These are phyloP conservation scores for Emergomyces orientalis DNA, from an alignment of 2,329 filamentous ascomycete genomes.

Conservation along the genomic window DNA sequence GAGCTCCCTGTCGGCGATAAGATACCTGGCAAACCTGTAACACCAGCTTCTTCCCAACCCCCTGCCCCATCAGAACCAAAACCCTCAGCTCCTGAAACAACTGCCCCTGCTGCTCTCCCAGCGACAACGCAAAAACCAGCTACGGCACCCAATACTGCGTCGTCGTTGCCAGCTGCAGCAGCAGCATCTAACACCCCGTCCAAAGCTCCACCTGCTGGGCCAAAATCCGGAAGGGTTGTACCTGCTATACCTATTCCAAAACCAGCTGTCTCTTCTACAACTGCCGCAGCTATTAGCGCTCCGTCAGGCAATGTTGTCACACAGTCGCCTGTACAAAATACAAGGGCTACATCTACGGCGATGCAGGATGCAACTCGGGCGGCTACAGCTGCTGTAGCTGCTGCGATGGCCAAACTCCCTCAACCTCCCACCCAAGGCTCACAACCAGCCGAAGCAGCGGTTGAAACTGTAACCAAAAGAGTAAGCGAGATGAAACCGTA, in stretches of 20 bases:
- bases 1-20: constrained; percentile 37
- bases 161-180: constrained; percentile 10
- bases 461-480: constrained; percentile 38
- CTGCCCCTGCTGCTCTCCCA: constrained; percentile 17
- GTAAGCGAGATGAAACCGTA: constrained; percentile 40
- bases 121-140: constrained; percentile 15
- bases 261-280: constrained; percentile 22
- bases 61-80: constrained; percentile 20
- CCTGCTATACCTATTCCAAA: constrained; percentile 40
- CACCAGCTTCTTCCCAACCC: constrained; percentile 23
- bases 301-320: constrained; percentile 20
- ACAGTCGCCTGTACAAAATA: constrained; percentile 23
- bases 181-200: constrained; percentile 4
- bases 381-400: constrained; percentile 43
- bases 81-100: constrained; percentile 18
- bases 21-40: constrained; percentile 25
- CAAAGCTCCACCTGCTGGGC: constrained; percentile 18
- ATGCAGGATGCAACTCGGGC: constrained; percentile 41
- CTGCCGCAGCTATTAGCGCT: constrained; percentile 24
- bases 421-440: constrained; percentile 31
- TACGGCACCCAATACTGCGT: constrained; percentile 20
- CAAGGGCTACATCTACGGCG: constrained; percentile 21
- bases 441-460: constrained; percentile 24
- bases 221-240: constrained; percentile 35
- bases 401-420: constrained; percentile 44